Conservation (phyloP, 495 filamentous ascomycete genomes). For the Talaromyces proteolyticus region DNA sequence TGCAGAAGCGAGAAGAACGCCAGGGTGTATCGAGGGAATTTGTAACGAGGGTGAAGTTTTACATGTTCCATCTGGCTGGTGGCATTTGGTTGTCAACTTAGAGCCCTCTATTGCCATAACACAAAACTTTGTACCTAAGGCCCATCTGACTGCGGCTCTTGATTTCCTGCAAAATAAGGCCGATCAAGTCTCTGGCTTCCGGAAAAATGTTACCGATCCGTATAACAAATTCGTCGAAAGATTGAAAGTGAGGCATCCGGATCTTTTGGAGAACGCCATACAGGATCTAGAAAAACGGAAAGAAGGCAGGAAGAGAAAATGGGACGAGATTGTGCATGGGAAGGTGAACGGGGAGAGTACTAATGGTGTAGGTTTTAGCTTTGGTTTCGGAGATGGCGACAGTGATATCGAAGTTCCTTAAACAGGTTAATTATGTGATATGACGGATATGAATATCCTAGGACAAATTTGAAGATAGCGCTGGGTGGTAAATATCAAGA, state of each 20-base stretch:
- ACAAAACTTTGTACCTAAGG: conserved; percentile 88
- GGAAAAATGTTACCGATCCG: conserved; percentile 64
- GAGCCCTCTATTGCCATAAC: conserved; percentile 82
- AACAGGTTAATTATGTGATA: neutral
- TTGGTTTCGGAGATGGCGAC: conserved; percentile 68
- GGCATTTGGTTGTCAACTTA: conserved; percentile 92
- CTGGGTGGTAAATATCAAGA: no score
- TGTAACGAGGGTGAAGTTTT: conserved; percentile 85
- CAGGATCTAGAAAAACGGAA: conserved; percentile 57
- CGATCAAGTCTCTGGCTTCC: conserved; percentile 83
- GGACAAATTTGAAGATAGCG: neutral
- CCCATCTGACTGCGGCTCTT: conserved; percentile 67
- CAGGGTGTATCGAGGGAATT: conserved; percentile 81
- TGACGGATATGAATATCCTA: neutral
- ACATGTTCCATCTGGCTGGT: conserved; percentile 93
- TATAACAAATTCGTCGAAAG: conserved; percentile 70
- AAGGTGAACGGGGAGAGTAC: conserved; percentile 35
- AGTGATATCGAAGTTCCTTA: conserved; percentile 52
- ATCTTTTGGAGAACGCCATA: conserved; percentile 57
- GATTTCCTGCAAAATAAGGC: conserved; percentile 78
- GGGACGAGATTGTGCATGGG: conserved; percentile 66
- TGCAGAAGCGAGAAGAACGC: conserved; percentile 69
- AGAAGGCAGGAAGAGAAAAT: conserved; percentile 70
- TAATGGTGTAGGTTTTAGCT: conserved; percentile 62
- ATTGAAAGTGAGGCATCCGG: conserved; percentile 57